Conservation (phyloP, 2,329 filamentous ascomycete species). For the Claviceps sp. region DNA sequence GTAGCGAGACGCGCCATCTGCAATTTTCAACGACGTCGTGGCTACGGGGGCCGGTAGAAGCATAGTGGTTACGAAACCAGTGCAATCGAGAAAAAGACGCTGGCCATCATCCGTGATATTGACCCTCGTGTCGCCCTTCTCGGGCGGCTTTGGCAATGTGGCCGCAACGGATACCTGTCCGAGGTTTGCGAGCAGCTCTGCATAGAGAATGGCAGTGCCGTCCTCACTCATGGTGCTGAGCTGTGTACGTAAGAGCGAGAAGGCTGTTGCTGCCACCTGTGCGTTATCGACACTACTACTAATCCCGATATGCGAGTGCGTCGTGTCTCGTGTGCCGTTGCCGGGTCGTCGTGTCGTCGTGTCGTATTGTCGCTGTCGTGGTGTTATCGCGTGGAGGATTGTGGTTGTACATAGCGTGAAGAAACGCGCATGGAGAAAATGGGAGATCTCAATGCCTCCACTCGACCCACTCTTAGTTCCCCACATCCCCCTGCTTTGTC, state of each 20-base stretch:
- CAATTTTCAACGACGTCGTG: constrained; percentile 23
- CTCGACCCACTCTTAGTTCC: neutral
- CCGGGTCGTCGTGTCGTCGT: neutral
- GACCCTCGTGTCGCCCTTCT: constrained; percentile 26
- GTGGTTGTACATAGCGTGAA: neutral
- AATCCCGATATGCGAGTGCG: neutral
- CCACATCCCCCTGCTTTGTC: neutral
- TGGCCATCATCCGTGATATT: constrained; percentile 31
- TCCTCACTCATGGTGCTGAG: neutral
- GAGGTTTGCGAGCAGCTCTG: constrained; percentile 52
- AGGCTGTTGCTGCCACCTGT: neutral
- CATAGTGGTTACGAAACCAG: constrained; percentile 21
- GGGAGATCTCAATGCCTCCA: neutral
- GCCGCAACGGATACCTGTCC: constrained; percentile 47
- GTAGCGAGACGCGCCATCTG: constrained; percentile 16
- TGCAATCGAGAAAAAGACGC: constrained; percentile 35
- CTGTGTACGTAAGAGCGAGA: neutral
- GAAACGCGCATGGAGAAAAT: neutral
- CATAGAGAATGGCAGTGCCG: constrained; percentile 35
- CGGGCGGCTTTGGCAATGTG: constrained; percentile 30
- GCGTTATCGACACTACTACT: neutral
- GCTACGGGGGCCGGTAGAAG: constrained; percentile 30
- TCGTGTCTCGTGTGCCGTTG: neutral
- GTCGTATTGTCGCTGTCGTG: neutral
- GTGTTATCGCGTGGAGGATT: neutral